Evolutionary conservation across 345 rosid genomes (phyloP), one percentile per base, ranked within the genome.

Genomic region (Orychophragmus violaceus): DNA sequence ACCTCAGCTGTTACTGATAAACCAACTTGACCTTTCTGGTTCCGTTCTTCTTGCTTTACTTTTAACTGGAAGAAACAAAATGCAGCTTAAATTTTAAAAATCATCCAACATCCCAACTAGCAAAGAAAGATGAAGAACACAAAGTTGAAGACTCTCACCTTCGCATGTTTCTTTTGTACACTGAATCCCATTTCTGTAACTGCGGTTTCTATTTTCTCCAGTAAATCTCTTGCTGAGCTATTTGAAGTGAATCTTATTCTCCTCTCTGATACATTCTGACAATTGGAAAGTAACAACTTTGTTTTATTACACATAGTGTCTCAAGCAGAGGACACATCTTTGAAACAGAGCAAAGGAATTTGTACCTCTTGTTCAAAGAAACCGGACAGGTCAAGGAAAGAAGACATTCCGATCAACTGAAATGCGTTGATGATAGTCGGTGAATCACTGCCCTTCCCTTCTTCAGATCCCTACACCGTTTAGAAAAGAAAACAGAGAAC

Each of bases 351-450:
- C 5, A 59, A 33, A 18, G 10, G 24, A 25, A 5, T 14, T 3
- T 50, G 70, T 62, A 93, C 98, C 97, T 90, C 97, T 74, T 83
- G 74, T 82, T 90, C 96, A 7, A 88, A 93, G 80, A 93, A 88
- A 65, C 99, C 96, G 2, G 97, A 93, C 56, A 93, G 87, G 72
- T 90, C 99, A 19, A 93, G 88, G 74, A 82, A 85, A 19, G 97
- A 93, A 36, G 97, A 90, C 99, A 93, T 93, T 72, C 99, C 98
- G 13, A 93, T 93, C 46, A 90, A 77, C 75, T 93, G 94, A 77
- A 93, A 93, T 65, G 97, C 99, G 59, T 90, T 88, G 69, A 93
- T 86, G 18, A 78, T 62, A 36, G 74, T 77, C 23, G 89, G 88
- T 2, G 85, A 86, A 68, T 76, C 79, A 3, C 85, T 84, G 53